These are phyloP conservation scores for Singerocomus inundabilis DNA, from an alignment of 1,284 basidiomycete species.

Conservation along the genomic window DNA sequence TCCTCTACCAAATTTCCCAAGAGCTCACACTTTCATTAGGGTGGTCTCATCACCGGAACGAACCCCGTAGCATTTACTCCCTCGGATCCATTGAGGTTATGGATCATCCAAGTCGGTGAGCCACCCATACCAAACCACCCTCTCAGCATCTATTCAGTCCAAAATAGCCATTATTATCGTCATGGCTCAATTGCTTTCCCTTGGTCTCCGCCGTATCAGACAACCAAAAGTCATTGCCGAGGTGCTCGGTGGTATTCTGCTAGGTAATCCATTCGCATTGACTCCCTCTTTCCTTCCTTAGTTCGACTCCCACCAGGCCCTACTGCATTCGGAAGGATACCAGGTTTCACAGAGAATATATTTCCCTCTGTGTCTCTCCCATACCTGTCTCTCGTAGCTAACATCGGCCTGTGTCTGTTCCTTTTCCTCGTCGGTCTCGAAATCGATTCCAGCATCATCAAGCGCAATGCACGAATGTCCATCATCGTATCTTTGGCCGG, in stretches of 20 bases:
- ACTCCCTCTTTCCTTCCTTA: neutral
- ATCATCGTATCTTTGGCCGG: slow-evolving; percentile 63
- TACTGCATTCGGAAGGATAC: slow-evolving; percentile 46
- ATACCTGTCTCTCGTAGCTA: slow-evolving; percentile 79
- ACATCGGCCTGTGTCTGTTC: slow-evolving; percentile 87
- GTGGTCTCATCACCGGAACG: slow-evolving; percentile 50
- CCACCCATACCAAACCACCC: neutral
- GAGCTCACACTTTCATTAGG: slow-evolving; percentile 33
- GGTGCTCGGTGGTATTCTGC: slow-evolving; percentile 71
- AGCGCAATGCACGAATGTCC: slow-evolving; percentile 70
- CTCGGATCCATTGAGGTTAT: slow-evolving; percentile 62
- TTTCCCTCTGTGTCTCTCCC: slow-evolving; percentile 76
- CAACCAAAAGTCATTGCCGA: slow-evolving; percentile 78
- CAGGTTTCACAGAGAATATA: slow-evolving; percentile 46
- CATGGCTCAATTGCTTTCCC: slow-evolving; percentile 61
- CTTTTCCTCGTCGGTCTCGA: slow-evolving; percentile 89
- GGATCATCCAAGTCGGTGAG: slow-evolving; percentile 68
- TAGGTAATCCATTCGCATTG: slow-evolving; percentile 37
- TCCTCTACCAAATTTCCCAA: neutral
- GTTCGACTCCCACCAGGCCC: slow-evolving; percentile 42
- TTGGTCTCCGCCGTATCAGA: slow-evolving; percentile 53
- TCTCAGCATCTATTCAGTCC: neutral
- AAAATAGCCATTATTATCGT: slow-evolving; percentile 57
- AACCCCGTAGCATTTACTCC: slow-evolving; percentile 54
- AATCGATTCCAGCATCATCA: slow-evolving; percentile 80